phyloP scores from a whole-genome alignment of 176 grass and related monocot genomes.

The Ampelocalamus luodianensis region DNA sequence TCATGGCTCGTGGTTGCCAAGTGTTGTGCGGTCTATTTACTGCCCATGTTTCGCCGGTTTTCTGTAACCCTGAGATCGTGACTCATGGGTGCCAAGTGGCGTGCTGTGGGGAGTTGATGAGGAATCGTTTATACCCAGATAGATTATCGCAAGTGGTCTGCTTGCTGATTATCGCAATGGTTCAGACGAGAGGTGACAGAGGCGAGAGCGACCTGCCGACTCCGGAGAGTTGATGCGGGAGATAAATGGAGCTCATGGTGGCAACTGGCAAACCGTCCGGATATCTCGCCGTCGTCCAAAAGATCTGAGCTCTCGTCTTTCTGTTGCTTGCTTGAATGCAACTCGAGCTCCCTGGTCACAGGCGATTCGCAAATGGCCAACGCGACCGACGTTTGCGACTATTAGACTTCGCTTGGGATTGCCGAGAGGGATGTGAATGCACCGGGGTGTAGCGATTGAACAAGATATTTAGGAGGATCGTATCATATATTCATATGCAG shows the following conservation, averaged over 20 bases:
- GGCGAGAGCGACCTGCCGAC: constrained; percentile 24
- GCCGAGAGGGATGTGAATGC: not conserved
- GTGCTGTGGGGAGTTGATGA: not conserved
- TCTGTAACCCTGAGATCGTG: not conserved
- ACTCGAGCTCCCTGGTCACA: not conserved
- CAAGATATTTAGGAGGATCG: constrained; percentile 2
- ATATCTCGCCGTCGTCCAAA: not conserved
- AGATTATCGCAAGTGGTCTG: no score
- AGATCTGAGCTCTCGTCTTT: not conserved
- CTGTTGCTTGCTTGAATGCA: not conserved
- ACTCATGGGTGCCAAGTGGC: constrained; percentile 25
- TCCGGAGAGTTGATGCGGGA: not conserved
- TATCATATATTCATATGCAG: not conserved
- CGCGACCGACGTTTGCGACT: not conserved
- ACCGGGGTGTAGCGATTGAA: not conserved
- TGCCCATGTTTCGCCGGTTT: not conserved
- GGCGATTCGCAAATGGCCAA: not conserved
- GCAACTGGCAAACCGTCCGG: not conserved
- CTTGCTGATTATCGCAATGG: not conserved
- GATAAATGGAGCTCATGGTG: not conserved
- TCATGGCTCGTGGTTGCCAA: not conserved
- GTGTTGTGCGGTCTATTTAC: not conserved
- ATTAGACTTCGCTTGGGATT: not conserved
- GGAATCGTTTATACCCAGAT: not conserved
- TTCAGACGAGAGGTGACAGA: not conserved